Conservation (phyloP, 1,284 basidiomycete species). For the Cutaneotrichosporon sp. region DNA sequence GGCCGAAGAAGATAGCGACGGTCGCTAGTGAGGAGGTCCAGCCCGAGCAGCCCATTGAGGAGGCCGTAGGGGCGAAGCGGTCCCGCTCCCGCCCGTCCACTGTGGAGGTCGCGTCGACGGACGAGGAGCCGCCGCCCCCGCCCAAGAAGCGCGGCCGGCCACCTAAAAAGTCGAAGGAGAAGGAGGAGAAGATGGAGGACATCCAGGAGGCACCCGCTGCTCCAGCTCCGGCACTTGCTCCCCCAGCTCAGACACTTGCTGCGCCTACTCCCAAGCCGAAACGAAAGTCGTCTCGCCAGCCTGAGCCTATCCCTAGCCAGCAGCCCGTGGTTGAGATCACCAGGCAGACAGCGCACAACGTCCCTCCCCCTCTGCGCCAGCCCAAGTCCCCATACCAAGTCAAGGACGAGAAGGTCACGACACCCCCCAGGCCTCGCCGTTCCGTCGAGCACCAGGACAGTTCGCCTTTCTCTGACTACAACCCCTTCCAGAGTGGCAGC, state of each 20-base stretch:
- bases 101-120: not conserved
- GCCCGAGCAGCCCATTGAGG: conserved; percentile 8
- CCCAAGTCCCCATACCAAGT: no score
- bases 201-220: not conserved
- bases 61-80: conserved; percentile 16
- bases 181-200: not conserved
- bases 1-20: conserved; percentile 16
- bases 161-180: conserved; percentile 6
- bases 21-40: conserved; percentile 7
- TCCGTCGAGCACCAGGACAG: conserved; percentile 25
- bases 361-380: conserved; percentile 3
- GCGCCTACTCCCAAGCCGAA: not conserved
- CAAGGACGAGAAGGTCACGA: conserved; percentile 57
- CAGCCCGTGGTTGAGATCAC: not conserved
- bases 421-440: conserved; percentile 19
- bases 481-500: conserved; percentile 54
- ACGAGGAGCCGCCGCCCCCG: not conserved
- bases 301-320: not conserved
- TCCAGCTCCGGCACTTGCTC: no score
- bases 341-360: not conserved
- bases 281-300: not conserved
- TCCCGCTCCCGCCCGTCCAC: conserved; percentile 7
- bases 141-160: conserved; percentile 8
- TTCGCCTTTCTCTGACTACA: conserved; percentile 52
- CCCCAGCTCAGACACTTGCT: no score